Evolutionary conservation across 208 protist species (phyloP), one percentile per base, ranked within the genome.

Genomic region (Herpetomonas samuelpessoai): DNA sequence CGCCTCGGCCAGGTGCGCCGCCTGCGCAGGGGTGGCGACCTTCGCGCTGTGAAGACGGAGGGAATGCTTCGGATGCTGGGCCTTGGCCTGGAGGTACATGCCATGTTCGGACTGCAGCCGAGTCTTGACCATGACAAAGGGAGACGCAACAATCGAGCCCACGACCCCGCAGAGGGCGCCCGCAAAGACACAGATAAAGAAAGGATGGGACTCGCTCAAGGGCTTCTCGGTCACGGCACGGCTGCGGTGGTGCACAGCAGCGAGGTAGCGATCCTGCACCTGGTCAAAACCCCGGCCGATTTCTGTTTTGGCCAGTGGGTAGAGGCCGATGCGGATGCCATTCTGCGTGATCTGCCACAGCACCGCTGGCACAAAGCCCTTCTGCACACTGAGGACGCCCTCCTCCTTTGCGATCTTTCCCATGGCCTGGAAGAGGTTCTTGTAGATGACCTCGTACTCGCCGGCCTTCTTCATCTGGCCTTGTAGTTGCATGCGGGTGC

Each of bases 81-180:
- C 63, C 39, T 71, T 55, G 41, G 45, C 19, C 21, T 50, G 62
- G 45, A 58, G 45, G 31, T 71, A 61, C 21, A 55, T 69, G 56
- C 50, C 75, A 27, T 65, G 74, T 54, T 84, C 68, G 21, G 78
- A 65, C 65, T 92, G 85, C 65, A 92, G 54, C 1, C 81, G 85
- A 21, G 80, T 88, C 72, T 92, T 92, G 29, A 92, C 62, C 50
- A 87, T 35, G 22, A 79, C 51, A 39, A 92, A 87, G 1, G 85
- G 85, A 1, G 76, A 81, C 21, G 80, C 66, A 9, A 78, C 30
- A 62, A 77, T 65, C 46, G 71, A 61, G 54, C 84, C 84, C 14
- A 77, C 47, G 7, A 77, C 30, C 14, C 85, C 85, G 41, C 79
- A 86, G 45, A 69, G 2, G 16, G 30, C 62, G 16, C 65, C 65